Percentiles rank a stretch among this genome's conserved stretches.
Conservation (phyloP, 208 protist species). For the Trypanosomatidae sp. region DNA sequence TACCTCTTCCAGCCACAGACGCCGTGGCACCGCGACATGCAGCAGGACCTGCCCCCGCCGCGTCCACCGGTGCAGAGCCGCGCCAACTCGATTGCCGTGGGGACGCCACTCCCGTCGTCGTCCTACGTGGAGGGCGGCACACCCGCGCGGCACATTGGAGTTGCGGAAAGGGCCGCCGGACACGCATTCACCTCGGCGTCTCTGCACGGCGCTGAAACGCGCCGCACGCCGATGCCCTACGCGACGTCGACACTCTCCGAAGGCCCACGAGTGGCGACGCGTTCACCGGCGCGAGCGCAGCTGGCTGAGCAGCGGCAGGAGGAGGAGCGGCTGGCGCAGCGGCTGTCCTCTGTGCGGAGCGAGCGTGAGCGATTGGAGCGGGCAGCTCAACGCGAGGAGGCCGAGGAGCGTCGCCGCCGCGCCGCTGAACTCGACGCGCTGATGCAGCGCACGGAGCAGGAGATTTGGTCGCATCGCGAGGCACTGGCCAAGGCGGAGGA, state of each 20-base stretch:
- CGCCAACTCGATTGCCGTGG: too few relatives aligned
- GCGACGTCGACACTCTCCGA: conserved; percentile 2
- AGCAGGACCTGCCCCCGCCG: conserved; percentile 75
- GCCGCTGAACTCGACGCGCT: conserved; percentile 23
- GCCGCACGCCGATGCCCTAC: too few relatives aligned
- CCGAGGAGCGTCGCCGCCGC: conserved; percentile 32
- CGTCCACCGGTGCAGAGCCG: conserved; percentile 36
- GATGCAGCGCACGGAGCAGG: conserved; percentile 46
- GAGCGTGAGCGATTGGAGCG: conserved; percentile 48
- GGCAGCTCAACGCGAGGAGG: conserved; percentile 39
- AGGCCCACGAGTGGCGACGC: neutral
- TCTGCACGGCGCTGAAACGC: too few relatives aligned
- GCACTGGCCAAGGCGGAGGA: conserved; percentile 38
- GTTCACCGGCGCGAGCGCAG: conserved; percentile 29
- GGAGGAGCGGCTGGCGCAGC: conserved; percentile 28
- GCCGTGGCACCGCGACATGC: conserved; percentile 50
- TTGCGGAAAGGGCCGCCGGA: too few relatives aligned
- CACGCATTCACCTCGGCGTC: too few relatives aligned
- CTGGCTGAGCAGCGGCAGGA: conserved; percentile 44
- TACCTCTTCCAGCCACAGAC: conserved; percentile 84
- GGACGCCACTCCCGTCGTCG: too few relatives aligned
- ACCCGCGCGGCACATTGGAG: neutral
- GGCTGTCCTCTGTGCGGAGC: conserved; percentile 27
- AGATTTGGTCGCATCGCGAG: conserved; percentile 54
- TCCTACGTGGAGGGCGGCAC: neutral